Conservation (phyloP, 371 early-diverging fungal genomes). For the Lichtheimia corymbifera region DNA sequence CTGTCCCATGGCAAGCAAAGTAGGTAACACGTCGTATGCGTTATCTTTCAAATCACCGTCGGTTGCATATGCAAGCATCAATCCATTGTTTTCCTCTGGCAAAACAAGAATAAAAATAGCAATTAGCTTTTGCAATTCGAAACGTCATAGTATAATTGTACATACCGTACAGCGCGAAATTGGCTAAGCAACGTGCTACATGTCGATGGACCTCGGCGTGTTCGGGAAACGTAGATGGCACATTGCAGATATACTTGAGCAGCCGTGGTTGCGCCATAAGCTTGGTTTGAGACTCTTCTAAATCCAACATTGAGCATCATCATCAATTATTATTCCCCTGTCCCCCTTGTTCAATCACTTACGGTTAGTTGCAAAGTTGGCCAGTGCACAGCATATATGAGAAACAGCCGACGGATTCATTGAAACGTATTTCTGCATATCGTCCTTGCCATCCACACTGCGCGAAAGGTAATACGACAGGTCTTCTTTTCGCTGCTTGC, state of each 20-base stretch:
- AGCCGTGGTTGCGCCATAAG: constrained; percentile 54
- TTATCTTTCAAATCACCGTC: constrained; percentile 1
- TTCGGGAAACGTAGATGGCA: constrained; percentile 28
- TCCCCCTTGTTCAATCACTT: constrained; percentile 6
- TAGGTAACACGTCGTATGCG: constrained; percentile 50
- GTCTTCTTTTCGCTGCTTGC: constrained; percentile 17
- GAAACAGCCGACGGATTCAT: constrained; percentile 46
- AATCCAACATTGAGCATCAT: constrained; percentile 1
- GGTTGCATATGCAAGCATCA: constrained; percentile 19
- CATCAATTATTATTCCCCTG: neutral
- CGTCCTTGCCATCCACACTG: neutral
- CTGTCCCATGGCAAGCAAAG: constrained; percentile 44
- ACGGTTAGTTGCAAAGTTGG: constrained; percentile 65
- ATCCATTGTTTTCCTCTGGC: constrained; percentile 27
- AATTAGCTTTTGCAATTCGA: constrained; percentile 3
- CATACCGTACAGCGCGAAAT: constrained; percentile 59
- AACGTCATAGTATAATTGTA: constrained; percentile 13
- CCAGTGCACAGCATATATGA: constrained; percentile 63
- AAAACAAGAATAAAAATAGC: neutral
- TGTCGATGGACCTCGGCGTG: constrained; percentile 52
- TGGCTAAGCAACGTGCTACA: constrained; percentile 59
- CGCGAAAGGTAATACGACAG: constrained; percentile 9
- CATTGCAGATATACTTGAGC: constrained; percentile 42
- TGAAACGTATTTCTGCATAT: neutral
- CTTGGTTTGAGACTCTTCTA: constrained; percentile 56